Percentiles rank a stretch among this genome's conserved stretches.
phyloP scores from a whole-genome alignment of 2,329 filamentous ascomycete species.

The Fusarium brachygibbosum region DNA sequence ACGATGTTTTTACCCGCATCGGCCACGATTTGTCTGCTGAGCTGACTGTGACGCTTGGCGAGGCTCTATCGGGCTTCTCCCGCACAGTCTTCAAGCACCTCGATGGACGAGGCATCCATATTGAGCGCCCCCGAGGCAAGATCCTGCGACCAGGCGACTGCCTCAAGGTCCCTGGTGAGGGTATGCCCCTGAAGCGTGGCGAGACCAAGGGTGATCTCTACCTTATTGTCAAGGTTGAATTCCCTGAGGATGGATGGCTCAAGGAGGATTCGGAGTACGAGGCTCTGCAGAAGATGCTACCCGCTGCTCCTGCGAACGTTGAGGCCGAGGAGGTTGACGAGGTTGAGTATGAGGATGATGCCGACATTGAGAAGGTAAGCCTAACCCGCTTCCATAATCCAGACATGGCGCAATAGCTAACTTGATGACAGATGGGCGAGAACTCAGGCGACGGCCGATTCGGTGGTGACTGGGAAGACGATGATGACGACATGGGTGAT shows the following conservation, averaged over 20 bases:
- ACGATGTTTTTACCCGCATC: constrained; percentile 84
- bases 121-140: constrained; percentile 84
- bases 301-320: constrained; percentile 71
- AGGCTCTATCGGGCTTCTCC: constrained; percentile 90
- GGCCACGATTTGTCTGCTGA: constrained; percentile 88
- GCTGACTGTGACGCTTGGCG: constrained; percentile 82
- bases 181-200: constrained; percentile 92
- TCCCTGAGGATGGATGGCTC: constrained; percentile 90
- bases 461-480: constrained; percentile 74
- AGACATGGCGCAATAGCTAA: constrained; percentile 23
- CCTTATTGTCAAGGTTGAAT: constrained; percentile 85
- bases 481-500: constrained; percentile 77
- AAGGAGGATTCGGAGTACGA: constrained; percentile 77
- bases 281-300: constrained; percentile 80
- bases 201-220: constrained; percentile 90
- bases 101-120: constrained; percentile 88
- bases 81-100: constrained; percentile 92
- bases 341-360: constrained; percentile 86
- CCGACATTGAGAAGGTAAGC: constrained; percentile 81
- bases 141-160: constrained; percentile 86
- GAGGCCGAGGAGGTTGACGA: constrained; percentile 84
- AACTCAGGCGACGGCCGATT: constrained; percentile 76
- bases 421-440: constrained; percentile 72
- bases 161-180: constrained; percentile 88
- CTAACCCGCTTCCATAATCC: constrained; percentile 2